A percentile compares a stretch with the other conserved stretches of the same genome.
Conservation (phyloP, 208 protist genomes). For the Leptomonas seymouri region DNA sequence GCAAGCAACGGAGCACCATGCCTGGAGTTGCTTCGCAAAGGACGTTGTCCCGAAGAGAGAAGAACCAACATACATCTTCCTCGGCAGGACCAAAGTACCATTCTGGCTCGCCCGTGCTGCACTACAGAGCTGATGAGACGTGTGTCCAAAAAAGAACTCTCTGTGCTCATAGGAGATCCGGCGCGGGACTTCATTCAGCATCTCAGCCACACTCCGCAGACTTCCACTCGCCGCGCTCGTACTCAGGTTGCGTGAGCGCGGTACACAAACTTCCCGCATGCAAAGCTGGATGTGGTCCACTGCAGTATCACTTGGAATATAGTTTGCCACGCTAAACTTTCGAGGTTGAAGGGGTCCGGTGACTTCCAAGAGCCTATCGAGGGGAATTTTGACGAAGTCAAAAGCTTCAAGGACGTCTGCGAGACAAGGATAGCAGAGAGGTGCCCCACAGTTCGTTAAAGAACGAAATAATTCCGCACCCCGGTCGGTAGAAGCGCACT, state of each 20-base stretch:
- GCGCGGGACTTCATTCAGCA: constrained; percentile 33
- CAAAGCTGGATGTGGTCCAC: constrained; percentile 36
- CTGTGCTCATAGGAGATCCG: not conserved
- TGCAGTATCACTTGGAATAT: not conserved
- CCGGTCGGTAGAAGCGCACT: constrained; percentile 50
- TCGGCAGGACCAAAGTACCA: not conserved
- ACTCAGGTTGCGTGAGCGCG: constrained; percentile 17
- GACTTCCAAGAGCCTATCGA: constrained; percentile 80
- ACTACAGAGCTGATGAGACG: constrained; percentile 35
- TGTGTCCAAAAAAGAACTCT: constrained; percentile 38
- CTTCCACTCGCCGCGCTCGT: not conserved
- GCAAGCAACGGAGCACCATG: constrained; percentile 17
- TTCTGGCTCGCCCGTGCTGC: constrained; percentile 12
- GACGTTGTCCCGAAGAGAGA: constrained; percentile 59
- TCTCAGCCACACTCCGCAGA: constrained; percentile 22
- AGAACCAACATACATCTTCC: constrained; percentile 53
- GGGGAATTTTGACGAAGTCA: constrained; percentile 68
- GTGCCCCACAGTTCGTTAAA: constrained; percentile 45
- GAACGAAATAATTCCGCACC: constrained; percentile 55
- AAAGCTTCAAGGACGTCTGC: constrained; percentile 76
- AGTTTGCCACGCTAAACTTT: constrained; percentile 71
- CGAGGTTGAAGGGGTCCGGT: constrained; percentile 70
- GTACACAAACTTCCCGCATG: constrained; percentile 35
- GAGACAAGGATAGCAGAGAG: constrained; percentile 77
- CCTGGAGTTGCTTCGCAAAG: constrained; percentile 55